Evolutionary conservation across 495 filamentous ascomycete genomes (phyloP), one percentile per base, ranked within the genome.

Genomic region (Hypoxylon fuscum): DNA sequence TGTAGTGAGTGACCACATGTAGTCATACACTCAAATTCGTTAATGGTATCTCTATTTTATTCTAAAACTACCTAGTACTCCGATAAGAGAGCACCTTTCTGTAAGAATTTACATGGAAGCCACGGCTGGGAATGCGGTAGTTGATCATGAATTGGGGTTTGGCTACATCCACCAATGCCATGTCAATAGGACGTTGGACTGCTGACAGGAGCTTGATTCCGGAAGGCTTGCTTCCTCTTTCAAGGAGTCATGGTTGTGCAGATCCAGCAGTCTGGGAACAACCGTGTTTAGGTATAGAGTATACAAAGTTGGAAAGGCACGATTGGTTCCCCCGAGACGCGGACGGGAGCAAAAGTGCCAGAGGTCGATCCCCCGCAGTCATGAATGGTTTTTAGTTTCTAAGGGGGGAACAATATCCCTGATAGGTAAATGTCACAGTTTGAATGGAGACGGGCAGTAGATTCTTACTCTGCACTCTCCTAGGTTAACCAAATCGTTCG

Each of bases 171-270:
- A 29, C 27, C 29, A 21, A 46, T 59, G 43, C 49, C 49, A 64
- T 55, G 43, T 59, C 27, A 37, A 44, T 14, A 27, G n/a, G 50
- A 45, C n/a, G 55, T 45, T 52, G n/a, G n/a, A n/a, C n/a, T n/a
- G n/a, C n/a, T n/a, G n/a, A 35, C 21, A 14, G 12, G 14, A 9
- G 44, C 48, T 11, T 15, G 20, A 55, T 27, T 25, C 55, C 62
- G 62, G 62, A 51, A 64, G 55, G 55, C 59, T 51, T 59, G 15
- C 55, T 38, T 59, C 62, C 62, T 59, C 48, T 53, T 34, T 41
- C 23, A 53, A 45, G 34, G 41, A 57, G 34, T 37, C 29, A 3
- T 40, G 29, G 49, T 49, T 23, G 25, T 38, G 55, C 49, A 64
- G 48, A 54, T 54, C 54, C 62, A 58, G 22, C 41, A 20, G 21